These are phyloP conservation scores for Tetrahymena malaccensis DNA, from an alignment of 73 alveolate genomes.

Conservation along the genomic window DNA sequence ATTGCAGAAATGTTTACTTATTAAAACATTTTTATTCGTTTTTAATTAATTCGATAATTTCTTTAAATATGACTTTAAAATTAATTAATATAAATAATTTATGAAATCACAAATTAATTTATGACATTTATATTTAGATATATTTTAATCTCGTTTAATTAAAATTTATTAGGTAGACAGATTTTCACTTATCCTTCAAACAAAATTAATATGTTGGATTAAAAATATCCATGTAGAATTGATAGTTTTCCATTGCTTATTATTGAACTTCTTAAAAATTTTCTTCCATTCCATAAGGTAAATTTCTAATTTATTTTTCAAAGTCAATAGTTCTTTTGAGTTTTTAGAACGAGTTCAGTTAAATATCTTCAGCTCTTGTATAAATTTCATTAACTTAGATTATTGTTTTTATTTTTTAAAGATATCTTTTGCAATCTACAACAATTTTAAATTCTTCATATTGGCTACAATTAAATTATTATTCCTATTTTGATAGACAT, in stretches of 20 bases:
- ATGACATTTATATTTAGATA: too few species aligned
- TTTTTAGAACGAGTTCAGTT: too few species aligned
- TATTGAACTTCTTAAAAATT: not conserved
- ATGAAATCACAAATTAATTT: too few species aligned
- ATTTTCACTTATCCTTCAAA: too few species aligned
- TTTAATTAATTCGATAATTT: too few species aligned
- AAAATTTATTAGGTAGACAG: not conserved
- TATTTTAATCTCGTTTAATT: too few species aligned
- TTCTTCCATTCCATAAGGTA: not conserved
- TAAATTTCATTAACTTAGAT: not conserved
- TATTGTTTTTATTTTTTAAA: too few species aligned
- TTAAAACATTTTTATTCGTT: too few species aligned
- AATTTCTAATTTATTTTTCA: not conserved
- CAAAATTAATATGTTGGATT: not conserved
- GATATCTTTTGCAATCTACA: not conserved
- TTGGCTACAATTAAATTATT: not conserved
- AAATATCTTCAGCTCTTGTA: not conserved
- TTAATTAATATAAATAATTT: too few species aligned
- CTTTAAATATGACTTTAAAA: too few species aligned
- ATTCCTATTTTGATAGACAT: not conserved
- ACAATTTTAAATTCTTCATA: too few species aligned
- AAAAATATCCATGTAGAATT: not conserved
- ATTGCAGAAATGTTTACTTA: too few species aligned
- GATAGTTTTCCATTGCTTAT: not conserved
- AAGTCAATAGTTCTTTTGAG: not conserved